These are phyloP conservation scores for Chlamydomonas sphaeroides DNA, from an alignment of 139 green algal genomes.

Conservation along the genomic window DNA sequence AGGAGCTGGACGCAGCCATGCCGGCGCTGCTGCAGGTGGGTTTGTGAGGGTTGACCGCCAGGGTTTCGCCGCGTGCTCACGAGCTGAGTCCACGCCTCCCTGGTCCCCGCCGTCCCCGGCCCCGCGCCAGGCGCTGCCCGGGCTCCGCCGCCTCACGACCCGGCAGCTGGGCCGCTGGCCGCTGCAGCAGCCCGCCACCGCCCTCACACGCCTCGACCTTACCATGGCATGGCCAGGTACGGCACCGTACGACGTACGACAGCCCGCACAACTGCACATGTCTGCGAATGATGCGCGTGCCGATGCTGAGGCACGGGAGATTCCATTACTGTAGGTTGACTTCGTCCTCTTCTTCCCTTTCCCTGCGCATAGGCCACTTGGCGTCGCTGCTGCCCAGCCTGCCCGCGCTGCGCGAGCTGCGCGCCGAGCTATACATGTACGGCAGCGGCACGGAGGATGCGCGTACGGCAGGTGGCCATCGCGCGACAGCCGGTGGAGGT, in stretches of 20 bases:
- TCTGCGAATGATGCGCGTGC: no score
- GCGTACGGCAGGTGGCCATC: not conserved
- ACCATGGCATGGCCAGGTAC: conserved; percentile 29
- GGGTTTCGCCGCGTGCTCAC: no score
- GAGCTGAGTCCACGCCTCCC: no score
- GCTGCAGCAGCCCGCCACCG: conserved; percentile 4
- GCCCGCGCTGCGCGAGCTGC: not conserved
- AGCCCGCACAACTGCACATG: no score
- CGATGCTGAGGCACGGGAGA: no score
- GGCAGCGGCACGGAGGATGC: not conserved
- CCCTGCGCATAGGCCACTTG: no score
- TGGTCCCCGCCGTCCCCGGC: not conserved
- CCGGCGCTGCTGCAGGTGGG: conserved; percentile 24
- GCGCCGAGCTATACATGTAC: conserved; percentile 5
- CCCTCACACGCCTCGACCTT: not conserved
- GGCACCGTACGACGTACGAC: no score
- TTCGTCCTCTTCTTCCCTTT: no score
- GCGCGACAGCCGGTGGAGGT: not conserved
- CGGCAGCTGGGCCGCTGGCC: conserved; percentile 21
- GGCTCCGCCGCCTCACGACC: not conserved
- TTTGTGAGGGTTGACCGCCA: not conserved
- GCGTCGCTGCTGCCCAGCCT: conserved; percentile 15
- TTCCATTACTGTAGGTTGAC: no score
- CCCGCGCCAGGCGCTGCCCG: no score
- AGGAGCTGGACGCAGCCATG: not conserved